Evolutionary conservation across 2,329 filamentous ascomycete species (phyloP).

Genomic region (Sporothrix mexicana): DNA sequence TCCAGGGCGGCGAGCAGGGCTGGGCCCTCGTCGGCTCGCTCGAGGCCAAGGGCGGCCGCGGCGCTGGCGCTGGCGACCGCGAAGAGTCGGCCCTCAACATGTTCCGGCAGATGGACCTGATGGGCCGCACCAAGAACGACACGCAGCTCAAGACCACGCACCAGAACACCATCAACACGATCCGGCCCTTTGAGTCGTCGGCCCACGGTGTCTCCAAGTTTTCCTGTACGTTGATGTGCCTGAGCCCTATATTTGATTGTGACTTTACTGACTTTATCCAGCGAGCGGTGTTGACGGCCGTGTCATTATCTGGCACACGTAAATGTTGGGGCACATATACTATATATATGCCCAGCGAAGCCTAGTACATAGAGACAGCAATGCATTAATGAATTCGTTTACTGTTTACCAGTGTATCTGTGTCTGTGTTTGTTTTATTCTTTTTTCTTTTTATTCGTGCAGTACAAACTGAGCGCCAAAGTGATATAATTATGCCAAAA

Average conservation of each 20-base stretch:
- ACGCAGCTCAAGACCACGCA: slow-evolving; percentile 94
- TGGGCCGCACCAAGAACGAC: slow-evolving; percentile 89
- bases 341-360: background rate
- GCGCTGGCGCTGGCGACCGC: slow-evolving; percentile 63
- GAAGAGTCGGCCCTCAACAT: slow-evolving; percentile 97
- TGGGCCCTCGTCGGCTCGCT: slow-evolving; percentile 86
- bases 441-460: background rate
- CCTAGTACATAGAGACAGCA: background rate
- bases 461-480: background rate
- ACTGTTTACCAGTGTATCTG: background rate
- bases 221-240: slow-evolving; percentile 70
- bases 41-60: slow-evolving; percentile 72
- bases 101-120: slow-evolving; percentile 98
- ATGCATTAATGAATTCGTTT: background rate
- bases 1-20: slow-evolving; percentile 76
- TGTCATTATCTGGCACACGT: slow-evolving; percentile 77
- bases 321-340: background rate
- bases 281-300: slow-evolving; percentile 84
- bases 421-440: background rate
- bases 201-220: slow-evolving; percentile 75
- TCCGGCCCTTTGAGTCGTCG: slow-evolving; percentile 75
- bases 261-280: slow-evolving; percentile 48
- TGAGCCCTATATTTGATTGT: background rate
- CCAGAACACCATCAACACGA: slow-evolving; percentile 91
- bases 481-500: slow-evolving; percentile 21